phyloP scores from a whole-genome alignment of 2,329 filamentous ascomycete species.

The Cercospora zeina region DNA sequence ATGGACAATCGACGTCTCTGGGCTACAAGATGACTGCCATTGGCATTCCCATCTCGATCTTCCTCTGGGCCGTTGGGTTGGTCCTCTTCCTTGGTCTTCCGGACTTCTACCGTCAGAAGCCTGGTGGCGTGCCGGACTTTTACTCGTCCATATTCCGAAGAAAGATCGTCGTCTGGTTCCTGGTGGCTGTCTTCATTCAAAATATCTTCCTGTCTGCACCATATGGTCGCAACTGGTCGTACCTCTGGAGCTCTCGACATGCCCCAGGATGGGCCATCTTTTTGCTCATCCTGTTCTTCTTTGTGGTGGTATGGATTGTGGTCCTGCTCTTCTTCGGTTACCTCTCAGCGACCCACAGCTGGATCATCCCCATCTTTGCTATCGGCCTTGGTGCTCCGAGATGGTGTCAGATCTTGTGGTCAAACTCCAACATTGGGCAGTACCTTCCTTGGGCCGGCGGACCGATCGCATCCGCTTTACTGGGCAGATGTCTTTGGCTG shows the following conservation, averaged over 20 bases:
- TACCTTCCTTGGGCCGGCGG: constrained; percentile 64
- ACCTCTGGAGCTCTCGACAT: constrained; percentile 60
- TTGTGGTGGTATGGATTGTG: constrained; percentile 57
- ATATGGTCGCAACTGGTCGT: constrained; percentile 68
- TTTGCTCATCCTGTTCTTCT: constrained; percentile 58
- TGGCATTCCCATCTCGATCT: constrained; percentile 57
- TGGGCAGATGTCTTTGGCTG: constrained; percentile 62
- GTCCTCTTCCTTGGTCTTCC: constrained; percentile 63
- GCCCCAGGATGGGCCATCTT: constrained; percentile 59
- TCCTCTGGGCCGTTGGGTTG: constrained; percentile 59
- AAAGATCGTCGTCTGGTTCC: constrained; percentile 68
- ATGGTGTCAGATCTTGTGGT: constrained; percentile 70
- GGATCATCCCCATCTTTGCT: constrained; percentile 67
- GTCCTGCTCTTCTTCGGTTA: constrained; percentile 55
- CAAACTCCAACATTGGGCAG: constrained; percentile 59
- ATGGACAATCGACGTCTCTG: constrained; percentile 42
- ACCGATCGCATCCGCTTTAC: constrained; percentile 56
- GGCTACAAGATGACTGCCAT: constrained; percentile 49
- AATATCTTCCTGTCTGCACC: constrained; percentile 68
- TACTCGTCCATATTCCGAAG: constrained; percentile 62
- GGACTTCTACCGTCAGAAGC: constrained; percentile 65
- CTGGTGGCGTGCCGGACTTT: constrained; percentile 65
- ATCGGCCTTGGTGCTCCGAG: constrained; percentile 65
- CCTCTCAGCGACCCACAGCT: constrained; percentile 62
- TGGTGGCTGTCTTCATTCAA: constrained; percentile 62